phyloP scores from a whole-genome alignment of 129 eudicot genomes.

The Flaveria linearis region DNA sequence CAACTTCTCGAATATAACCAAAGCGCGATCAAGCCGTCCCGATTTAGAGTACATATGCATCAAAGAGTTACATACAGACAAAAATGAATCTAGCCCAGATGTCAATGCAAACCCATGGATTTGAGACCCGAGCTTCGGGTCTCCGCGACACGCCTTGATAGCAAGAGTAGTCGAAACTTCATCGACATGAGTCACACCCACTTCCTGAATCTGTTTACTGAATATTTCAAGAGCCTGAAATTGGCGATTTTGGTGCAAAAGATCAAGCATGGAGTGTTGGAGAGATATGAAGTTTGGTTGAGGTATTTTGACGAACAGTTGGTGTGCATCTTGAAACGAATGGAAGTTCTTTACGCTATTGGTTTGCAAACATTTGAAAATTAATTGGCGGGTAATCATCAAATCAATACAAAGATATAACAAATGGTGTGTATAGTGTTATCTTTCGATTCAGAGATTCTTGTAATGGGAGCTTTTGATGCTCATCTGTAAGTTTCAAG shows the following conservation, averaged over 20 bases:
- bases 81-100: constrained; percentile 51
- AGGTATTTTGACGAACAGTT: constrained; percentile 65
- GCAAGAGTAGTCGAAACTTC: constrained; percentile 70
- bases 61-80: constrained; percentile 67
- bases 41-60: constrained; percentile 81
- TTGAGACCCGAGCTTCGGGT: constrained; percentile 55
- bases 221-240: constrained; percentile 57
- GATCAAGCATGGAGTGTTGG: constrained; percentile 58
- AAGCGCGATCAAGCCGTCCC: constrained; percentile 45
- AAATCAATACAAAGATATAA: background rate
- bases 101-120: constrained; percentile 68
- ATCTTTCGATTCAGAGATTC: background rate
- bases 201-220: constrained; percentile 43
- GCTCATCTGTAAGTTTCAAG: background rate
- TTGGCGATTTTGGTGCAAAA: constrained; percentile 46
- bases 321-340: constrained; percentile 53
- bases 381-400: constrained; percentile 67
- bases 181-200: constrained; percentile 49
- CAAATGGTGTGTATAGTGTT: background rate
- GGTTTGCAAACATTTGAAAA: constrained; percentile 28
- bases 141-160: constrained; percentile 70
- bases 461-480: background rate
- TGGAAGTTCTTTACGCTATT: background rate
- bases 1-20: constrained; percentile 46
- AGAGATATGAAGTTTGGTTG: constrained; percentile 36